A percentile compares a stretch with the other conserved stretches of the same genome.
These are phyloP conservation scores for Murraya koenigii DNA, from an alignment of 345 rosid species.

Conservation along the genomic window DNA sequence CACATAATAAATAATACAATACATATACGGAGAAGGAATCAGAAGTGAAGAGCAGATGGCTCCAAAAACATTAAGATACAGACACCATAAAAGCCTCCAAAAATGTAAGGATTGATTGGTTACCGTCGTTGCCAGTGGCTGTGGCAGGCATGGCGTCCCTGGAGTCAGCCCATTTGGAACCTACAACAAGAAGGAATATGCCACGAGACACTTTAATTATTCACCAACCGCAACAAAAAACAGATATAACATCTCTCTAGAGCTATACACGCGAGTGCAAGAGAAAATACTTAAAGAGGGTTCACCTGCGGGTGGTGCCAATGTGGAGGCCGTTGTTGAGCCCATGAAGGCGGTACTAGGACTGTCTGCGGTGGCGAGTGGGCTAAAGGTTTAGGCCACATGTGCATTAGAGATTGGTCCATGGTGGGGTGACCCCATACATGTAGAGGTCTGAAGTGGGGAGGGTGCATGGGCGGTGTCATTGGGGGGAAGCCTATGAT, in stretches of 20 bases:
- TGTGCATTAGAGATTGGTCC: conserved; percentile 38
- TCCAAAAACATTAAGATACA: conserved; percentile 16
- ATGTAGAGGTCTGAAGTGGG: conserved; percentile 68
- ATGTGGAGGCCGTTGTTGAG: conserved; percentile 24
- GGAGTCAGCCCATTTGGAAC: conserved; percentile 46
- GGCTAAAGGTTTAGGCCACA: conserved; percentile 70
- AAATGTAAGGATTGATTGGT: conserved; percentile 17
- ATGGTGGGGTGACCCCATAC: conserved; percentile 92
- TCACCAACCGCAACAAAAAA: too few relatives aligned
- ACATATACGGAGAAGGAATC: too few relatives aligned
- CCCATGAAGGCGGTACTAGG: conserved; percentile 41
- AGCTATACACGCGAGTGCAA: too few relatives aligned
- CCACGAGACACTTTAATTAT: neutral
- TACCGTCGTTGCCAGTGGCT: conserved; percentile 53
- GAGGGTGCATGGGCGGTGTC: conserved; percentile 23
- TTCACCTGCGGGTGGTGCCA: conserved; percentile 71
- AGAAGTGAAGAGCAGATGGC: neutral
- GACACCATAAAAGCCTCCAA: conserved; percentile 24
- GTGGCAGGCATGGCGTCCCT: conserved; percentile 60
- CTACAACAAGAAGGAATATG: conserved; percentile 20
- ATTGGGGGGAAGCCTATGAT: conserved; percentile 73
- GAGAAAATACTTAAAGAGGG: neutral
- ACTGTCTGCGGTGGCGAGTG: conserved; percentile 38
- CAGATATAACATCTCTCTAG: too few relatives aligned
- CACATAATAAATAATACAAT: neutral